Evolutionary conservation across 1,139 yeast genomes (phyloP), one percentile per base, ranked within the genome.

Genomic region (Pichia sp.): DNA sequence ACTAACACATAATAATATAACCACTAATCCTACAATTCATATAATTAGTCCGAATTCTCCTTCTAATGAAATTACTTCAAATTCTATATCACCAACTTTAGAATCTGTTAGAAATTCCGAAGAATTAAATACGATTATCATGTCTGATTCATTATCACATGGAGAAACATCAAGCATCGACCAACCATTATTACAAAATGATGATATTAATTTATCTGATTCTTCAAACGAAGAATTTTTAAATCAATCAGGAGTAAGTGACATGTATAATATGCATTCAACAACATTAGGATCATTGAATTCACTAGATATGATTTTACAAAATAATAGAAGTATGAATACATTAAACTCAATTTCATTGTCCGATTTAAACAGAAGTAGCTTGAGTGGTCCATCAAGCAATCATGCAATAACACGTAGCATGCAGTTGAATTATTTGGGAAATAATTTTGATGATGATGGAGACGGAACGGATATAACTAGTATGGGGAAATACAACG

Each of bases 401-500:
- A 16, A 22, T 8, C n/a, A n/a, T 23, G n/a, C n/a, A n/a, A n/a
- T n/a, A n/a, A n/a, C n/a, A n/a, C 23, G 35, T 4, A 39, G 39
- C 1, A 32, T 30, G 4, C 11, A 31, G 8, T 30, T 40, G 20
- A 40, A 44, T 22, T 37, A 40, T 29, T 22, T 37, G 8, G 47
- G 47, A 1, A 44, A 44, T 22, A 37, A 34, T 16, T 22, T 37
- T 7, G n/a, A n/a, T n/a, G n/a, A n/a, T n/a, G n/a, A n/a, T n/a
- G n/a, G 24, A n/a, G 41, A 37, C 4, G 47, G 36, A 3, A 44
- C 43, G 3, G 47, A 44, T n/a, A 44, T 44, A 3, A 44, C 47
- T 10, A 44, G 25, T 25, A 44, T 44, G 47, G 39, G 39, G 16
- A 24, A 23, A 12, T 29, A 22, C 11, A 12, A 11, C 9, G 37